Percentiles rank a stretch among this genome's conserved stretches.
phyloP scores from a whole-genome alignment of 83 land plant genomes.

The Larix sibirica region DNA sequence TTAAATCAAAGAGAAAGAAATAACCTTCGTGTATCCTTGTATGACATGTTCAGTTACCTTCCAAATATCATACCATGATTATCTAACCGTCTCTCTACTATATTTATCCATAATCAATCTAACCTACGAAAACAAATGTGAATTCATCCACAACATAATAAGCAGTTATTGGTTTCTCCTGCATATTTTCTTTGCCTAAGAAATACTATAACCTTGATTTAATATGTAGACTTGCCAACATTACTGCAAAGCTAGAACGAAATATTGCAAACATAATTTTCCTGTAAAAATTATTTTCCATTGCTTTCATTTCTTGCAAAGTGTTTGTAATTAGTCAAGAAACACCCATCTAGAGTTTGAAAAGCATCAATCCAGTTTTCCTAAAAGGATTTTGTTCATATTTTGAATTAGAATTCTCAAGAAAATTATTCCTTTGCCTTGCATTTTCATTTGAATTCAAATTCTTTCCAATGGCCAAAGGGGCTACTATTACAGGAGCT shows the following conservation, averaged over 20 bases:
- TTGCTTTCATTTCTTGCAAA: constrained; percentile 34
- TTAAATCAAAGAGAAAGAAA: neutral
- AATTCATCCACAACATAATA: too few species aligned
- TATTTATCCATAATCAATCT: too few species aligned
- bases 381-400: constrained; percentile 15
- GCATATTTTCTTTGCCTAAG: neutral
- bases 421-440: constrained; percentile 16
- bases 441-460: constrained; percentile 13
- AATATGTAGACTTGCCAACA: constrained; percentile 45
- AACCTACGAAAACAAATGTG: too few species aligned
- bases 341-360: constrained; percentile 21
- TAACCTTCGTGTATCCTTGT: constrained; percentile 93
- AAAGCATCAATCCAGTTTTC: constrained; percentile 23
- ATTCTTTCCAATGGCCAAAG: constrained; percentile 29
- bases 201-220: neutral
- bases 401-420: constrained; percentile 6
- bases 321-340: constrained; percentile 22
- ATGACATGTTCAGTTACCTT: constrained; percentile 68
- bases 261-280: constrained; percentile 45
- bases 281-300: constrained; percentile 34
- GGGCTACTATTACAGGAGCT: constrained; percentile 90
- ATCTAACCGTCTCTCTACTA: constrained; percentile 50
- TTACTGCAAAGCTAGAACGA: constrained; percentile 54
- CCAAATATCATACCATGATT: constrained; percentile 74
- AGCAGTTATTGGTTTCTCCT: neutral